Evolutionary conservation across 768 basidiomycete species (phyloP).

Genomic region (Auricularia heimuer): DNA sequence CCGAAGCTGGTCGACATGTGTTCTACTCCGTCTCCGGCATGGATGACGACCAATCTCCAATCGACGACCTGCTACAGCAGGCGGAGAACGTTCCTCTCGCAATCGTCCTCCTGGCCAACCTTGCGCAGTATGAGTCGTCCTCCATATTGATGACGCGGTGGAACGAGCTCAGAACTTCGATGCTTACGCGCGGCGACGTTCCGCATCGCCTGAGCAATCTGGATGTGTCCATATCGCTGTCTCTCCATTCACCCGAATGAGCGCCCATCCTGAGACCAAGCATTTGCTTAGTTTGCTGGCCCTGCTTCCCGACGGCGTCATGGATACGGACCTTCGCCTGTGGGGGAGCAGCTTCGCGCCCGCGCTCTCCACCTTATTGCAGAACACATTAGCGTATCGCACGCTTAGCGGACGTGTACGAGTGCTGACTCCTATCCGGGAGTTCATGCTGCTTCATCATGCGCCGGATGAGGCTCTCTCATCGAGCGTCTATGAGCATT

Average conservation of each 20-base stretch:
- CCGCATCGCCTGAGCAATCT: not conserved
- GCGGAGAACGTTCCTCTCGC: not conserved
- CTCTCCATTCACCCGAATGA: not conserved
- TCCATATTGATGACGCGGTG: not conserved
- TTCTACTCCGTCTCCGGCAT: not conserved
- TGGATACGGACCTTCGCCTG: constrained; percentile 9
- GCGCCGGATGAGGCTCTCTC: constrained; percentile 5
- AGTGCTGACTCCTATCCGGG: constrained; percentile 16
- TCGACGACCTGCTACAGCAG: not conserved
- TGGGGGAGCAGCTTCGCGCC: constrained; percentile 7
- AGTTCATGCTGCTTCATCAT: constrained; percentile 13
- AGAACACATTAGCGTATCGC: constrained; percentile 14
- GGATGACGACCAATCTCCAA: not conserved
- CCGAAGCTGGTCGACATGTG: not conserved
- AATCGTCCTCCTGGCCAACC: not conserved
- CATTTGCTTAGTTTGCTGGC: not conserved
- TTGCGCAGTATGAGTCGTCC: not conserved
- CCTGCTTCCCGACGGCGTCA: not conserved
- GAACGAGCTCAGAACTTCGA: not conserved
- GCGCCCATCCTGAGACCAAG: not conserved
- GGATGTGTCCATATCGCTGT: not conserved
- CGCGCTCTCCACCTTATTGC: constrained; percentile 10
- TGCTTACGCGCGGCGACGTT: constrained; percentile 3
- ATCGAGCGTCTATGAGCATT: not conserved
- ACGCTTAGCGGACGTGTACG: constrained; percentile 12